phyloP scores from a whole-genome alignment of 306 rosid species.

The Trifolium pratense region DNA sequence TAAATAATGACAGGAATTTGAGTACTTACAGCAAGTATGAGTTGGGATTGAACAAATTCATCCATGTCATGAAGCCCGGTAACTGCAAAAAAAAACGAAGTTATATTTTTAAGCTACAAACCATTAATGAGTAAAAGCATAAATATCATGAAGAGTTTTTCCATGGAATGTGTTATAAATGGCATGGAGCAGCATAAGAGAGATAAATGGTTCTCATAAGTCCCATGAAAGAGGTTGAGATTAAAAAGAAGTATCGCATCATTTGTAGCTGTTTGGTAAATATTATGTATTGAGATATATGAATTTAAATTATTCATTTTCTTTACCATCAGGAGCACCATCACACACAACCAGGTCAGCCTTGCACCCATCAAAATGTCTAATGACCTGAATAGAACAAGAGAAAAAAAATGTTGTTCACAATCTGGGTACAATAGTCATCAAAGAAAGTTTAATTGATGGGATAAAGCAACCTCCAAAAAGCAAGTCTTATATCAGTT shows the following conservation, averaged over 20 bases:
- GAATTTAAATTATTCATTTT: conserved; percentile 30
- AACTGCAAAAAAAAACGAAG: conserved; percentile 58
- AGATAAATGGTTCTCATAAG: conserved; percentile 10
- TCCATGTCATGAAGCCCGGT: conserved; percentile 99
- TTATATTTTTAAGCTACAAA: conserved; percentile 18
- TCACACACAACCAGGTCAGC: conserved; percentile 98
- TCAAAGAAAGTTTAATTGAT: conserved; percentile 17
- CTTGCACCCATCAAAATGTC: conserved; percentile 98
- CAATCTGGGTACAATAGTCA: conserved; percentile 11
- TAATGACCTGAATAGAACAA: conserved; percentile 73
- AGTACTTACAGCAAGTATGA: conserved; percentile 87
- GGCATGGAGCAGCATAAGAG: conserved; percentile 12
- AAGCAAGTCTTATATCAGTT: conserved; percentile 19
- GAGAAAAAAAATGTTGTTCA: neutral
- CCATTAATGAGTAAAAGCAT: neutral
- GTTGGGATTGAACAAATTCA: conserved; percentile 97
- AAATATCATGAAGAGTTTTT: neutral
- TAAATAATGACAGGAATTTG: neutral
- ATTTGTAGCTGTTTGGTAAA: conserved; percentile 11
- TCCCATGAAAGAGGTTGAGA: conserved; percentile 20
- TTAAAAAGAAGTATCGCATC: neutral
- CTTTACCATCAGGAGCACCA: conserved; percentile 97
- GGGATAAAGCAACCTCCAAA: conserved; percentile 6
- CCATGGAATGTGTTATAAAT: neutral
- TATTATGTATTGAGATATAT: conserved; percentile 13